A percentile compares a stretch with the other conserved stretches of the same genome.
These are phyloP conservation scores for Symbiodinium natans DNA, from an alignment of 73 alveolate species.

Conservation along the genomic window DNA sequence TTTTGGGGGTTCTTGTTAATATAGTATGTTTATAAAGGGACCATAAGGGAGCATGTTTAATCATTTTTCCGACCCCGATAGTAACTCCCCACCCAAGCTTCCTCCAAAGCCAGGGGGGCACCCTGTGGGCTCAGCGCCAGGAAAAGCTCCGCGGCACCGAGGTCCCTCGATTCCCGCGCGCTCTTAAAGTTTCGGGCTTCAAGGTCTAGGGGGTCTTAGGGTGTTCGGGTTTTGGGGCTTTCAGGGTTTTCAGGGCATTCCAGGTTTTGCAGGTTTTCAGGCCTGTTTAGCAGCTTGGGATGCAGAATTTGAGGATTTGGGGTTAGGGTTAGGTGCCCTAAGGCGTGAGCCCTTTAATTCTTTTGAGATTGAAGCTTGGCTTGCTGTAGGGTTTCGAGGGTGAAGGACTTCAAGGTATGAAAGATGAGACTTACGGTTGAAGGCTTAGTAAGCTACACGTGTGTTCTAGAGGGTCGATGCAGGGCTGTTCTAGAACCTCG, in stretches of 20 bases:
- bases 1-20: too few species aligned
- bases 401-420: too few species aligned
- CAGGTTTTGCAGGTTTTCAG: too few species aligned
- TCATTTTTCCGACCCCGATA: too few species aligned
- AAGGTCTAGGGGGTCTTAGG: not conserved
- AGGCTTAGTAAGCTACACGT: too few species aligned
- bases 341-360: not conserved
- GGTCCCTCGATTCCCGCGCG: not conserved
- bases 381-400: too few species aligned
- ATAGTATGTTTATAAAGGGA: too few species aligned
- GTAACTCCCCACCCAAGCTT: not conserved
- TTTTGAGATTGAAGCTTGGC: too few species aligned
- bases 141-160: not conserved
- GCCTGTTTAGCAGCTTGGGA: not conserved
- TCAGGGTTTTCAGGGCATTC: not conserved
- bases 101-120: conserved; percentile 40
- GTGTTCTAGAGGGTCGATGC: too few species aligned
- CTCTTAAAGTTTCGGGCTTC: not conserved
- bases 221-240: not conserved
- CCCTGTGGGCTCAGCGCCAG: not conserved
- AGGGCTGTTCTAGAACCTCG: too few species aligned
- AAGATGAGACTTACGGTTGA: not conserved
- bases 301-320: not conserved
- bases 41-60: too few species aligned
- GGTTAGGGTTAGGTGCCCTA: not conserved